Evolutionary conservation across 306 rosid species (phyloP).

Genomic region (Vigna mungo): DNA sequence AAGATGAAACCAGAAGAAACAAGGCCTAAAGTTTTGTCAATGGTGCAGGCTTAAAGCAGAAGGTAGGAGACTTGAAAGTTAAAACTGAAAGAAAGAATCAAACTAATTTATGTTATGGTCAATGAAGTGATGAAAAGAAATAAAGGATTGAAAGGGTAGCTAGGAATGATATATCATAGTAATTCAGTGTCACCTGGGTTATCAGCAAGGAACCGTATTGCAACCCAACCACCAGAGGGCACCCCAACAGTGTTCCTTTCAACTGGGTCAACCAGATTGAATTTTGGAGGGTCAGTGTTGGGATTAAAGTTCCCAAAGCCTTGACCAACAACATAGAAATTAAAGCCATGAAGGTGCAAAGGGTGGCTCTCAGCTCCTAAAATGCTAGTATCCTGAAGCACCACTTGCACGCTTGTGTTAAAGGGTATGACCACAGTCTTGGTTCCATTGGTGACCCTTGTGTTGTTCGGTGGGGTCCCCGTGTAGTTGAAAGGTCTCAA

Average conservation of each 20-base stretch:
- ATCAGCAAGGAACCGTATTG: conserved; percentile 72
- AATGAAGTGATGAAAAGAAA: no score
- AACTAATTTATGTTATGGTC: no score
- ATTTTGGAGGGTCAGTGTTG: conserved; percentile 56
- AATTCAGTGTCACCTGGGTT: conserved; percentile 65
- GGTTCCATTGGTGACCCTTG: conserved; percentile 55
- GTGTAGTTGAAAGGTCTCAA: conserved; percentile 56
- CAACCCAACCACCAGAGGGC: conserved; percentile 87
- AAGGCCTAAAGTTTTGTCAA: no score
- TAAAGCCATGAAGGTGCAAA: conserved; percentile 80
- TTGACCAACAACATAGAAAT: conserved; percentile 70
- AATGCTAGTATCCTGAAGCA: conserved; percentile 71
- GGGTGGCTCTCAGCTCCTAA: conserved; percentile 84
- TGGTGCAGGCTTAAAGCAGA: no score
- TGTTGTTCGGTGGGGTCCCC: conserved; percentile 62
- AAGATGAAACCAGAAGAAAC: no score
- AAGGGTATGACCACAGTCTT: conserved; percentile 52
- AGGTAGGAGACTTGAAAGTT: no score
- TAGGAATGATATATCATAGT: no score
- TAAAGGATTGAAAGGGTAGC: no score
- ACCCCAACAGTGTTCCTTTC: conserved; percentile 75
- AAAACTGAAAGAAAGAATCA: no score
- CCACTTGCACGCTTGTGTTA: conserved; percentile 54
- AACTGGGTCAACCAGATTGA: conserved; percentile 70
- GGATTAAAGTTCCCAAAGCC: conserved; percentile 74